Evolutionary conservation across 1,284 basidiomycete species (phyloP).

Genomic region (Cryptococcus deneoformans): DNA sequence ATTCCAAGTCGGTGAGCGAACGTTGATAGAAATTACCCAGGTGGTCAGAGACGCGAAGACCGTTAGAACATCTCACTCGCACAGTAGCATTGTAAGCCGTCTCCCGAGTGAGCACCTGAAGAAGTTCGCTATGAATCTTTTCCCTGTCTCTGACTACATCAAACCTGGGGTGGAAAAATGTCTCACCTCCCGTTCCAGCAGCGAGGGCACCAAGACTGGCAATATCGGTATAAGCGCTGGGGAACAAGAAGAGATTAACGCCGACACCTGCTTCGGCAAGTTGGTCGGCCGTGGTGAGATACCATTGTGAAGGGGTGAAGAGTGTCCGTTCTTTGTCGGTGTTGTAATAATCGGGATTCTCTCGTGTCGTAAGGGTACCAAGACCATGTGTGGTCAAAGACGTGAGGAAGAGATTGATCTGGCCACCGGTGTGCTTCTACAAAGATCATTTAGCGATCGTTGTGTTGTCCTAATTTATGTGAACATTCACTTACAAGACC

Average conservation of each 20-base stretch:
- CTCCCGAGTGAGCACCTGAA: slow-evolving; percentile 65
- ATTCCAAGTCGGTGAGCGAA: slow-evolving; percentile 70
- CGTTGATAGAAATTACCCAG: slow-evolving; percentile 81
- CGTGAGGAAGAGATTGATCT: slow-evolving; percentile 77
- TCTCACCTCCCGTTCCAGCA: slow-evolving; percentile 82
- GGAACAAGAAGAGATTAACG: slow-evolving; percentile 85
- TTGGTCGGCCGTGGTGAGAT: slow-evolving; percentile 75
- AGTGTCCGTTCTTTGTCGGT: slow-evolving; percentile 85
- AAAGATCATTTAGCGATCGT: background rate
- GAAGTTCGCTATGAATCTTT: slow-evolving; percentile 69
- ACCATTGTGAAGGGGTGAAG: slow-evolving; percentile 69
- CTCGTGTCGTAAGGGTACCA: slow-evolving; percentile 61
- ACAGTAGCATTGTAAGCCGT: slow-evolving; percentile 80
- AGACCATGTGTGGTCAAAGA: slow-evolving; percentile 75
- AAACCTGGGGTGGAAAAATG: slow-evolving; percentile 92
- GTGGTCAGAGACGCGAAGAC: slow-evolving; percentile 69
- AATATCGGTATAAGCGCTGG: slow-evolving; percentile 78
- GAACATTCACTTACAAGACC: slow-evolving; percentile 59
- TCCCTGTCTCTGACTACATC: slow-evolving; percentile 66
- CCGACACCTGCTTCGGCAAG: slow-evolving; percentile 87
- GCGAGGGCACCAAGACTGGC: slow-evolving; percentile 77
- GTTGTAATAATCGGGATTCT: slow-evolving; percentile 74
- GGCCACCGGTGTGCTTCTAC: slow-evolving; percentile 77
- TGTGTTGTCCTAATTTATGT: background rate
- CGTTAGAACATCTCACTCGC: slow-evolving; percentile 81